These are phyloP conservation scores for Candida oleophila DNA, from an alignment of 805 yeast genomes.

Conservation along the genomic window DNA sequence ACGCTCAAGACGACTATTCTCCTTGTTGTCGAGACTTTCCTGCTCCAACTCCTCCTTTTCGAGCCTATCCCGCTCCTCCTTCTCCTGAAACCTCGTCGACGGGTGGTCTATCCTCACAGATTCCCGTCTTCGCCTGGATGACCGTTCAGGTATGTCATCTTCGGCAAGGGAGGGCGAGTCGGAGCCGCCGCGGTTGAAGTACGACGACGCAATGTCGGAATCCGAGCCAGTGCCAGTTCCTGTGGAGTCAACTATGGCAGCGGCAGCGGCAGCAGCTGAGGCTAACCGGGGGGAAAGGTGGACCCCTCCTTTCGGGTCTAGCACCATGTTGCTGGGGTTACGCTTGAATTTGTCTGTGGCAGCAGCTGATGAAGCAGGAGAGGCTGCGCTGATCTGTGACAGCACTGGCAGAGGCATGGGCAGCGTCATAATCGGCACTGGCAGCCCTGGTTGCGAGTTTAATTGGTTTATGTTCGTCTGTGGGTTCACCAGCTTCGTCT, in stretches of 20 bases:
- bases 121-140: slow-evolving; percentile 19
- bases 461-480: background rate
- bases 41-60: slow-evolving; percentile 24
- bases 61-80: slow-evolving; percentile 1
- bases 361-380: background rate
- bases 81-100: slow-evolving; percentile 2
- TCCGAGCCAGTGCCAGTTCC: slow-evolving; percentile 1
- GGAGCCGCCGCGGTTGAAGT: background rate
- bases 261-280: slow-evolving; percentile 1
- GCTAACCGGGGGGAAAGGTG: slow-evolving; percentile 1
- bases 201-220: background rate
- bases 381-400: background rate
- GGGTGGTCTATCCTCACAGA: slow-evolving; percentile 10
- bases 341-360: background rate
- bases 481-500: too few species aligned
- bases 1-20: background rate
- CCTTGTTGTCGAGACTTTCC: slow-evolving; percentile 7
- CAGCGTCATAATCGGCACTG: background rate
- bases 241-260: background rate
- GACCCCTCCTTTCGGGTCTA: slow-evolving; percentile 6
- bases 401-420: background rate
- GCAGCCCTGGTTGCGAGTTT: background rate
- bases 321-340: background rate
- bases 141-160: slow-evolving; percentile 20
- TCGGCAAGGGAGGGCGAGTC: background rate